Conservation (phyloP, 371 early-diverging fungal genomes). For the Paramicrosporidium saccamoebae region DNA sequence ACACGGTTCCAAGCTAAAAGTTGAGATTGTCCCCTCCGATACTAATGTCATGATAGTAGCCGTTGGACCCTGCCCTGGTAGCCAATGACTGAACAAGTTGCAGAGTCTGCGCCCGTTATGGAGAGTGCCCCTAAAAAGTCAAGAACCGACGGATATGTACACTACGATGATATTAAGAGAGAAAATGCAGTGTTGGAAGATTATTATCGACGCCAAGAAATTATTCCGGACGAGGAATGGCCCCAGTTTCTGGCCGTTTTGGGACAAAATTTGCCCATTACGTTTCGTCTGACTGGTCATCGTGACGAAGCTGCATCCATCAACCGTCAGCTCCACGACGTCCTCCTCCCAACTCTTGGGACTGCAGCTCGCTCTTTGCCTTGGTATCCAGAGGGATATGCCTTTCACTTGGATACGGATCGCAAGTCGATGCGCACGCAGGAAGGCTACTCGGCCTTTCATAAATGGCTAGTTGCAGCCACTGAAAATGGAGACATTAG, state of each 20-base stretch:
- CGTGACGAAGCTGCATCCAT: slow-evolving; percentile 10
- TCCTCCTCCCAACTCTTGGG: slow-evolving; percentile 10
- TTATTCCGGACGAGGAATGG: slow-evolving; percentile 52
- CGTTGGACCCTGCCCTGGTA: no score
- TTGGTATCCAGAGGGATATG: slow-evolving; percentile 72
- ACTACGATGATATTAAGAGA: not conserved
- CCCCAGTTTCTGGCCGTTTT: slow-evolving; percentile 19
- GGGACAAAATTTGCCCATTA: slow-evolving; percentile 35
- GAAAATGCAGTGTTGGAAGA: not conserved
- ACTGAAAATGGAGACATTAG: slow-evolving; percentile 82
- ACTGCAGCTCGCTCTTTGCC: slow-evolving; percentile 8
- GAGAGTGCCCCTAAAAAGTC: no score
- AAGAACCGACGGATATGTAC: no score
- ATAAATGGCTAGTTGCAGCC: slow-evolving; percentile 67
- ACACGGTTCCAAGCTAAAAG: no score
- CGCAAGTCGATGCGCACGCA: slow-evolving; percentile 30
- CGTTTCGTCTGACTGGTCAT: slow-evolving; percentile 71
- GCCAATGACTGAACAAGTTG: no score
- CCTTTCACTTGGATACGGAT: slow-evolving; percentile 41
- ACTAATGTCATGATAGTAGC: no score
- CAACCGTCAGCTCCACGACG: slow-evolving; percentile 4
- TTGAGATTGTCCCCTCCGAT: no score
- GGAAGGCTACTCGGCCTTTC: slow-evolving; percentile 35
- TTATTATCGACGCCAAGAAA: slow-evolving; percentile 16
- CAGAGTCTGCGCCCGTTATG: no score